These are phyloP conservation scores for Aspergillus sp. DNA, from an alignment of 2,329 filamentous ascomycete genomes.

Conservation along the genomic window DNA sequence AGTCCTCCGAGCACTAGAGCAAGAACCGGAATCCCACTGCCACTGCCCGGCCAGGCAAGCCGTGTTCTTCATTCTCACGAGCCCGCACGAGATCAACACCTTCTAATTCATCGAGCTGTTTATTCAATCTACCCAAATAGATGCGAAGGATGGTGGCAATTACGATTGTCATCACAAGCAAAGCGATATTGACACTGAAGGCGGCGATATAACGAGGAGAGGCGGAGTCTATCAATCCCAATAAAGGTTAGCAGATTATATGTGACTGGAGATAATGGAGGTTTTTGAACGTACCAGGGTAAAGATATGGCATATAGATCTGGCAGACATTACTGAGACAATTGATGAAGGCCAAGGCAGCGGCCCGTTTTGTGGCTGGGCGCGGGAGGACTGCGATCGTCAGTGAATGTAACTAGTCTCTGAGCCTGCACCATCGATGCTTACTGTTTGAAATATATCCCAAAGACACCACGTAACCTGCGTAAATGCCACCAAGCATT, in stretches of 20 bases:
- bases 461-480: neutral
- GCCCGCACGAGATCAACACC: neutral
- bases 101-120: neutral
- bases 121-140: neutral
- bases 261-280: neutral
- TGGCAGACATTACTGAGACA: neutral
- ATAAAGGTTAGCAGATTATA: neutral
- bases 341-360: neutral
- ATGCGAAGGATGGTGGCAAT: neutral
- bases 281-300: neutral
- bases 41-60: slow-evolving; percentile 1
- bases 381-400: neutral
- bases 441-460: slow-evolving; percentile 4
- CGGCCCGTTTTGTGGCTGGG: neutral
- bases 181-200: neutral
- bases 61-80: neutral
- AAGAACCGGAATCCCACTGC: neutral
- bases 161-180: neutral
- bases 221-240: neutral
- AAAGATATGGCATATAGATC: neutral
- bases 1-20: neutral
- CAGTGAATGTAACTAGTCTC: neutral
- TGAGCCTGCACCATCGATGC: too few relatives aligned
- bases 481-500: neutral
- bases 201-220: neutral